phyloP scores from a whole-genome alignment of 2,329 filamentous ascomycete genomes.

The Pezicula carpinea region DNA sequence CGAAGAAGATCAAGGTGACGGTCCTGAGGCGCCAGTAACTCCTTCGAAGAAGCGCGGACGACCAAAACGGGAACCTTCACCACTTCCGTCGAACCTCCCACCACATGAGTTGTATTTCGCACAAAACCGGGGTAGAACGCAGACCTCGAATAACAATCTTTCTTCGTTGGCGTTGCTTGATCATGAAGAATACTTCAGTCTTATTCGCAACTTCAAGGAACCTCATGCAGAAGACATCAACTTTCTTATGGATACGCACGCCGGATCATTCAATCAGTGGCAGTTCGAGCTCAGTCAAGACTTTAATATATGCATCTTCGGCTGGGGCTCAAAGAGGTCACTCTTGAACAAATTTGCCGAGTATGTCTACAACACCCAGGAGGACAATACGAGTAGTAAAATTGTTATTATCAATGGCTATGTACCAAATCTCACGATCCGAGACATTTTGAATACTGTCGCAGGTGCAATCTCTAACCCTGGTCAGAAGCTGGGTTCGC shows the following conservation, averaged over 20 bases:
- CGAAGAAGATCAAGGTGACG: conserved; percentile 30
- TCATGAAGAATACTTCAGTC: conserved; percentile 85
- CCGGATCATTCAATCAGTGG: conserved; percentile 86
- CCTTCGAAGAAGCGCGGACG: conserved; percentile 48
- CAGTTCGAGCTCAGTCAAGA: conserved; percentile 80
- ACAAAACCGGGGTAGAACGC: conserved; percentile 75
- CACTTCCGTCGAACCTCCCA: conserved; percentile 75
- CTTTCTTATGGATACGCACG: conserved; percentile 70
- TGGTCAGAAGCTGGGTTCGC: conserved; percentile 37
- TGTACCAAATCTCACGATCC: conserved; percentile 57
- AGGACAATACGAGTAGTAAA: conserved; percentile 32
- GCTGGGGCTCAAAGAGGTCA: conserved; percentile 81
- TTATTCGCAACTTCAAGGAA: conserved; percentile 58
- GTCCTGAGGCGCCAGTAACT: conserved; percentile 34
- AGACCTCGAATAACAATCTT: conserved; percentile 84
- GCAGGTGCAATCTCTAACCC: conserved; percentile 52
- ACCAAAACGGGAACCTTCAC: conserved; percentile 46
- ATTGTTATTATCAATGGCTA: conserved; percentile 90
- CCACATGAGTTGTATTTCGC: conserved; percentile 91
- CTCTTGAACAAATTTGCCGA: conserved; percentile 73
- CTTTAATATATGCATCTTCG: conserved; percentile 88
- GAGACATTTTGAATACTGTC: conserved; percentile 67
- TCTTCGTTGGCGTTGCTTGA: conserved; percentile 71
- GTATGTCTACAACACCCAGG: conserved; percentile 50
- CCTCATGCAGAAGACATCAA: conserved; percentile 65